Base-by-base conservation (phyloP, 495 filamentous ascomycete species). In the Cercophora scortea region DNA sequence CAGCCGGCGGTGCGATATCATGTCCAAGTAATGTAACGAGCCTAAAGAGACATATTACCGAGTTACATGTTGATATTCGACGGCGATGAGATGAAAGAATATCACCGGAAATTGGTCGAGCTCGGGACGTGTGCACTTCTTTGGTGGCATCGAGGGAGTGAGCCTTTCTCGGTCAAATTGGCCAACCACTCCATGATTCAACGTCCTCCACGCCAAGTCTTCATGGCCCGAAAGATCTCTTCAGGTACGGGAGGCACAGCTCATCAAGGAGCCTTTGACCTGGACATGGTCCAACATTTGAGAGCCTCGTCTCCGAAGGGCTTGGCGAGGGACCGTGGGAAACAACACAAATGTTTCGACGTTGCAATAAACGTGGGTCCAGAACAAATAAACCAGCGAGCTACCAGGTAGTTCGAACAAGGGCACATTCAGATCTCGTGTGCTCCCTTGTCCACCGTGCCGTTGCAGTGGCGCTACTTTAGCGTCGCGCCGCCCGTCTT, bases 381-480 rank as follows among this genome's bases (percentile, higher is more conserved):
- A 45, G 43, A 12, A 1, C 34, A 16, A 40, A 35, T 16, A 12
- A 49, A 42, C 32, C 25, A 50, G 9, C 38, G 44, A 25, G 25
- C 25, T 25, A 25, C 25, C 25, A 25, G 25, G 25, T 25, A 25
- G 25, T 25, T 25, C 25, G 25, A 25, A 25, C 25, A 25, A 25
- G 25, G 25, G 25, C 25, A 25, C 25, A 17, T 47, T 36, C n/a
- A 34, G 38, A 40, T 15, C 41, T 42, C 15, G 4, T 42, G 17
- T 42, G n/a, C n/a, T 35, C 12, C n/a, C 34, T 18, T 36, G 35
- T 25, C 18, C 17, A 16, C 32, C 9, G 5, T 38, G 9, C 16
- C 36, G 51, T 54, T 9, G 49, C 48, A 58, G 51, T 51, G 51
- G 51, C 56, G 56, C 44, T 25, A 32, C 41, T 44, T 55, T 13